Evolutionary conservation across 805 yeast species (phyloP).

Genomic region (Candida chauliodis): DNA sequence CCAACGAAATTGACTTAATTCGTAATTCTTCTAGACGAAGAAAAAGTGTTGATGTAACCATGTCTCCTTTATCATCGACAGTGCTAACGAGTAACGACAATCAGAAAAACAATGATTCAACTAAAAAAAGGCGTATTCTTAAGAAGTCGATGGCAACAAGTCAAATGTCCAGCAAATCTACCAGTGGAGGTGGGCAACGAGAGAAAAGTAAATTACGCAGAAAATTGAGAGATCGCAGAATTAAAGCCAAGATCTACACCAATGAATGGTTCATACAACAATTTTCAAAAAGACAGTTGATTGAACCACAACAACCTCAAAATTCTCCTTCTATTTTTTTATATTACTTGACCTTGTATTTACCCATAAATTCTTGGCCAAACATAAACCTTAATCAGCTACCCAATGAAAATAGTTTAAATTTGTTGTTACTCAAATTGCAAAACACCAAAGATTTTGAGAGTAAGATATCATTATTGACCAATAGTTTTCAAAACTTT

Average conservation of each 20-base stretch:
- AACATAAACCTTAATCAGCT: not conserved
- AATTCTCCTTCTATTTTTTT: constrained; percentile 8
- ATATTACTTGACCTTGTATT: constrained; percentile 9
- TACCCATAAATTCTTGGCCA: constrained; percentile 14
- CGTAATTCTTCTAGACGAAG: constrained; percentile 17
- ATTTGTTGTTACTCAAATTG: constrained; percentile 4
- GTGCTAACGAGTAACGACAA: not conserved
- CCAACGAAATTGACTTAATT: constrained; percentile 42
- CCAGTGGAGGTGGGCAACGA: constrained; percentile 16
- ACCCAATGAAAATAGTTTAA: constrained; percentile 10
- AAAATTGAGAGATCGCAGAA: constrained; percentile 37
- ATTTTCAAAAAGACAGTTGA: constrained; percentile 10
- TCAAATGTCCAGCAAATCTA: constrained; percentile 9
- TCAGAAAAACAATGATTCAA: not conserved
- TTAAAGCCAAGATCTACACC: constrained; percentile 30
- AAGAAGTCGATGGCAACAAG: constrained; percentile 40
- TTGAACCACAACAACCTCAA: constrained; percentile 4
- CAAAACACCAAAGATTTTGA: constrained; percentile 3
- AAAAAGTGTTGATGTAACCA: constrained; percentile 5
- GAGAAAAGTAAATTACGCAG: constrained; percentile 45
- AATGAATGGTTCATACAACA: constrained; percentile 14
- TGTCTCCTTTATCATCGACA: not conserved
- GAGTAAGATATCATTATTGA: constrained; percentile 6
- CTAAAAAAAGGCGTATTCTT: constrained; percentile 34
- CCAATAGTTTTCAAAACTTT: constrained; percentile 9